A percentile compares a stretch with the other conserved stretches of the same genome.
phyloP scores from a whole-genome alignment of 805 yeast genomes.

The Nakazawaea molendinolei region DNA sequence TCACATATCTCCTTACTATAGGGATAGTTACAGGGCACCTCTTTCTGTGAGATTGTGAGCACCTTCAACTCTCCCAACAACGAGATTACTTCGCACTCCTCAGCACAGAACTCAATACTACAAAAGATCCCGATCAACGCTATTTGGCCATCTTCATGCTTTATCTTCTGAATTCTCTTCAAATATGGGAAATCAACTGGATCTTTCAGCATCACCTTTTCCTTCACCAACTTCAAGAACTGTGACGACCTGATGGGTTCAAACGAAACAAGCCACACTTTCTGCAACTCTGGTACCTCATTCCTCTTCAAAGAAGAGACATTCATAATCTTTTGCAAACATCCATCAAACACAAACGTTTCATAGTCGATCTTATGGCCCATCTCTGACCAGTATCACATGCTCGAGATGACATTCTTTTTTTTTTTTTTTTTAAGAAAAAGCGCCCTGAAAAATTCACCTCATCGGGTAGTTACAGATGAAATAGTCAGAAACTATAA shows the following conservation, averaged over 20 bases:
- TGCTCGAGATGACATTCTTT: neutral
- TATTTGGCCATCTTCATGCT: slow-evolving; percentile 7
- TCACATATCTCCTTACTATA: slow-evolving; percentile 57
- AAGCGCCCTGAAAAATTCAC: too few relatives aligned
- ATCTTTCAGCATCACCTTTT: slow-evolving; percentile 18
- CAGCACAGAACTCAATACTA: slow-evolving; percentile 3
- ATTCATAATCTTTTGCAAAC: slow-evolving; percentile 30
- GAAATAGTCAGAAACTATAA: too few relatives aligned
- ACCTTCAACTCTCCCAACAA: slow-evolving; percentile 1
- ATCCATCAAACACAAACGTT: slow-evolving; percentile 30
- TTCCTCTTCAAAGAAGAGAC: slow-evolving; percentile 20
- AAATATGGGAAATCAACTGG: slow-evolving; percentile 32
- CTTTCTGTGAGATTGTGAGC: slow-evolving; percentile 14
- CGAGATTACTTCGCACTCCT: neutral
- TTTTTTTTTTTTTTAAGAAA: slow-evolving; percentile 4
- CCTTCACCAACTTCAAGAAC: slow-evolving; percentile 20
- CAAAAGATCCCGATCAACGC: slow-evolving; percentile 9
- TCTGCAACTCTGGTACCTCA: slow-evolving; percentile 23
- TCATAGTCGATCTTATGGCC: slow-evolving; percentile 34
- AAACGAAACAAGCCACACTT: slow-evolving; percentile 39
- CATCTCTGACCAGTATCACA: slow-evolving; percentile 3
- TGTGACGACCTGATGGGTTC: slow-evolving; percentile 27
- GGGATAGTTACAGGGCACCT: slow-evolving; percentile 62
- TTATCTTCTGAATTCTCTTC: slow-evolving; percentile 45
- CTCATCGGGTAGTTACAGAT: too few relatives aligned